These are phyloP conservation scores for Ustanciosporium gigantosporum DNA, from an alignment of 1,284 basidiomycete species.

Conservation along the genomic window DNA sequence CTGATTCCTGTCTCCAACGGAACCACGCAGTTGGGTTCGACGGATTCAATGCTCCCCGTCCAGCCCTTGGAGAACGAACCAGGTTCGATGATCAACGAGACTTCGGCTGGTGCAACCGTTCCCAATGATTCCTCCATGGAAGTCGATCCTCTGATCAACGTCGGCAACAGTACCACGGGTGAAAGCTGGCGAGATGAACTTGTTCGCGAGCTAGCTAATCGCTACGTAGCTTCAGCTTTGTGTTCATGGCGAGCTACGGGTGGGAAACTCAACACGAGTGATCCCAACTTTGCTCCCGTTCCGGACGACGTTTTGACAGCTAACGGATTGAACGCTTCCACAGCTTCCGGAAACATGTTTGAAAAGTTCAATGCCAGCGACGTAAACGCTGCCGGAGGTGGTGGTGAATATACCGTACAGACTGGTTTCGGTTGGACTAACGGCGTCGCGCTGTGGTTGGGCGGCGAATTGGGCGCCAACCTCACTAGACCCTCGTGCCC, in stretches of 20 bases:
- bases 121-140: constrained; percentile 17
- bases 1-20: constrained; percentile 67
- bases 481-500: constrained; percentile 30
- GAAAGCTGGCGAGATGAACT: constrained; percentile 73
- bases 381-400: constrained; percentile 74
- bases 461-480: constrained; percentile 33
- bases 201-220: constrained; percentile 74
- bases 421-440: constrained; percentile 59
- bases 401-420: constrained; percentile 83
- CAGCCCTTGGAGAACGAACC: constrained; percentile 66
- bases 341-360: constrained; percentile 64
- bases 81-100: constrained; percentile 58
- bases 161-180: constrained; percentile 68
- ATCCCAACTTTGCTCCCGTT: constrained; percentile 66
- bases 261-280: constrained; percentile 74
- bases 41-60: constrained; percentile 70
- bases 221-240: constrained; percentile 78
- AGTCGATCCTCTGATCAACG: constrained; percentile 69
- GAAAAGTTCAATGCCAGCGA: constrained; percentile 74
- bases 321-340: constrained; percentile 47
- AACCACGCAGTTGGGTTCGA: constrained; percentile 71
- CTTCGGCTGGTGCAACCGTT: constrained; percentile 68
- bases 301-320: constrained; percentile 11
- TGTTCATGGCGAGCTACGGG: constrained; percentile 79
- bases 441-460: constrained; percentile 34